Evolutionary conservation across 179 eudicot species (phyloP).

Genomic region (Silene vulgaris): DNA sequence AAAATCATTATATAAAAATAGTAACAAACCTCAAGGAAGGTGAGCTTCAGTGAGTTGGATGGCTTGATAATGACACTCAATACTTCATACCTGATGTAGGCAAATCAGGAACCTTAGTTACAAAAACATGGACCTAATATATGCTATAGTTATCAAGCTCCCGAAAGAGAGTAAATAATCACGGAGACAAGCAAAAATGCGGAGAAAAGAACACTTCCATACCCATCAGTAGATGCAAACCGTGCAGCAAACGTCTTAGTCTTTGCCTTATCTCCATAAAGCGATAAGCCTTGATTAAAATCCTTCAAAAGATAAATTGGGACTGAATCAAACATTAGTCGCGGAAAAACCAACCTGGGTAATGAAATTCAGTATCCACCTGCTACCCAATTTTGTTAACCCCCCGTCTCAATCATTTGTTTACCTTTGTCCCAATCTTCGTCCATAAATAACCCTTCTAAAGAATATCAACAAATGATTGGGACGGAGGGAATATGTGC

Average conservation of each 20-base stretch:
- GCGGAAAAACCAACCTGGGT: neutral
- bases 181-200: constrained; percentile 4
- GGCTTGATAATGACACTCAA: constrained; percentile 71
- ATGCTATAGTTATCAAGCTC: constrained; percentile 2
- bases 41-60: constrained; percentile 84
- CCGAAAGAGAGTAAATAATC: neutral
- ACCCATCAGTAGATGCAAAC: constrained; percentile 92
- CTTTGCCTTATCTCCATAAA: constrained; percentile 93
- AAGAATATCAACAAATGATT: too few relatives aligned
- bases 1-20: too few relatives aligned
- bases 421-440: too few relatives aligned
- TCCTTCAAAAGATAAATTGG: constrained; percentile 43
- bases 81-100: constrained; percentile 66
- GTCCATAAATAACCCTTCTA: too few relatives aligned
- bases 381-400: neutral
- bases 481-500: too few relatives aligned
- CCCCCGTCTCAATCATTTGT: too few relatives aligned
- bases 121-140: neutral
- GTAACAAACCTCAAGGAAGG: constrained; percentile 81
- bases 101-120: neutral
- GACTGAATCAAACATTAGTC: constrained; percentile 1
- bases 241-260: constrained; percentile 89
- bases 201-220: constrained; percentile 21
- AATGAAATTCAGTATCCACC: neutral
- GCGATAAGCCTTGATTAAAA: constrained; percentile 72